A percentile compares a stretch with the other conserved stretches of the same genome.
Evolutionary conservation across 768 basidiomycete genomes (phyloP).

Genomic region (Boletus vinaceobasis): DNA sequence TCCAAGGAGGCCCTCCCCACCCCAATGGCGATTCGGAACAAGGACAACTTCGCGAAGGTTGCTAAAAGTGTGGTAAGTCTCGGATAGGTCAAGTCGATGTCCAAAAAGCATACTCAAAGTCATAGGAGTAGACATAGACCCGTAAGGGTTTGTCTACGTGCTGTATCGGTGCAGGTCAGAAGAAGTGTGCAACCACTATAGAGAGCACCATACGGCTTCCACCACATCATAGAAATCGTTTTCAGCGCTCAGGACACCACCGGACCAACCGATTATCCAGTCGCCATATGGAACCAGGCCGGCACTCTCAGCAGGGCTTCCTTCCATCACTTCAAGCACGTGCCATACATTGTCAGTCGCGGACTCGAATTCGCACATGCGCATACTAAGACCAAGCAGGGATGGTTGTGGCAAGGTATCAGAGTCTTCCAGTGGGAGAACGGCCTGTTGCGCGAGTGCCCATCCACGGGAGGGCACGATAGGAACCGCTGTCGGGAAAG

Average conservation of each 20-base stretch:
- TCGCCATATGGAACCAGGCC: slow-evolving; percentile 90
- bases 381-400: slow-evolving; percentile 89
- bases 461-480: slow-evolving; percentile 84
- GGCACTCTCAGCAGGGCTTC: slow-evolving; percentile 93
- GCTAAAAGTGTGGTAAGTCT: slow-evolving; percentile 39
- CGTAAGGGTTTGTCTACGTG: slow-evolving; percentile 92
- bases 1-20: slow-evolving; percentile 91
- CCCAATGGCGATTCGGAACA: slow-evolving; percentile 96
- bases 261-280: slow-evolving; percentile 88
- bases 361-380: slow-evolving; percentile 86
- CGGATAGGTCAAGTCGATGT: background rate
- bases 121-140: slow-evolving; percentile 95
- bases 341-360: slow-evolving; percentile 97
- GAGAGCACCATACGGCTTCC: slow-evolving; percentile 62
- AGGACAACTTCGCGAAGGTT: slow-evolving; percentile 90
- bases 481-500: slow-evolving; percentile 59
- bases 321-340: slow-evolving; percentile 94
- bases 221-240: slow-evolving; percentile 96
- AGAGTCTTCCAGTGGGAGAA: slow-evolving; percentile 37
- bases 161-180: slow-evolving; percentile 37
- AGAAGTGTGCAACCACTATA: background rate
- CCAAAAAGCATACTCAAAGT: slow-evolving; percentile 75
- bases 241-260: slow-evolving; percentile 86
- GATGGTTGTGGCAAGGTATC: slow-evolving; percentile 66
- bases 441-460: slow-evolving; percentile 49